Base-by-base conservation (phyloP, 192 early-diverging fungal genomes). In the Coemansia javaensis region DNA sequence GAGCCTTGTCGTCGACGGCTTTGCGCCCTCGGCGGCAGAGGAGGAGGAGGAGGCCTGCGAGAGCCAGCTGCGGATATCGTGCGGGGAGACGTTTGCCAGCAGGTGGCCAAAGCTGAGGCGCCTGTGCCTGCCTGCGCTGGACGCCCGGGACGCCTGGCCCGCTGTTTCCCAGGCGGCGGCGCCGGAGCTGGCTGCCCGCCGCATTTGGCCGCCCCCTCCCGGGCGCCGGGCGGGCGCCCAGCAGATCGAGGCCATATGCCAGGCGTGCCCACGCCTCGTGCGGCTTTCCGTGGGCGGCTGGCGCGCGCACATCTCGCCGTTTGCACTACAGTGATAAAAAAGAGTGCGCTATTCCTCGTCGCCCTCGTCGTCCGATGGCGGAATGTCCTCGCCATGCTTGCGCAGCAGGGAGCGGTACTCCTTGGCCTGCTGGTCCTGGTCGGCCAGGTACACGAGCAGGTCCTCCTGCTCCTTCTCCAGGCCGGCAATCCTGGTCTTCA, bases 381-480 rank as follows among this genome's bases (percentile, higher is more conserved):
- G 63, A 56, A 84, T 73, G 22, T 59, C 71, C 21, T 78, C 63
- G 22, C 79, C 79, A 31, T 79, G 68, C 30, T 45, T 56, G 32
- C 74, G 72, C 53, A 85, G 63, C 38, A 63, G 65, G 20, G 53
- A 55, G 13, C 80, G 75, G 53, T 78, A 73, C 23, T 76, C 61
- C 50, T 77, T 78, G 35, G 80, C 76, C 51, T 77, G 77, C 22
- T 78, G 77, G 46, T 92, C 90, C 54, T 90, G 89, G 37, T 94
- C 92, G 2, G 87, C 88, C 49, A 93, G 54, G 42, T 81, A 88
- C 23, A 90, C 82, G 28, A 93, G 68, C 44, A 93, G 53, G 54
- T 94, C 91, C 44, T 92, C 91, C 40, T 89, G 87, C 50, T 91
- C 88, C 44, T 79, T 80, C 56, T 82, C 81, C 17, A 64, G 17